phyloP scores from a whole-genome alignment of 257 asterid genomes.

The Forsythia viridissima region DNA sequence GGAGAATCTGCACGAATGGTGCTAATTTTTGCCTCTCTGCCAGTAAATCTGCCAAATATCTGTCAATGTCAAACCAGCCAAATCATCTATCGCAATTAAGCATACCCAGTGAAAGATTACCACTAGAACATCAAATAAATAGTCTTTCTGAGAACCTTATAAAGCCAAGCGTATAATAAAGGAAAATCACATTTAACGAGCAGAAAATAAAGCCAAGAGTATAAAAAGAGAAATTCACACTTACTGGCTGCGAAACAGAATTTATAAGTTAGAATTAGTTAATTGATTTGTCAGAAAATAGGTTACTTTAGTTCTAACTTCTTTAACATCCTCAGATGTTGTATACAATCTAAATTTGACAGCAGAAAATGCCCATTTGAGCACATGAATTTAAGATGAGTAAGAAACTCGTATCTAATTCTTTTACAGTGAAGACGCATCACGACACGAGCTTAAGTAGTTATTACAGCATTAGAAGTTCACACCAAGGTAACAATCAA shows the following conservation, averaged over 20 bases:
- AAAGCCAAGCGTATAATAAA: background rate
- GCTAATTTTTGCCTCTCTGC: constrained; percentile 66
- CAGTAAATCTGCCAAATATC: constrained; percentile 63
- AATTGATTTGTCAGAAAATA: background rate
- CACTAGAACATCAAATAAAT: background rate
- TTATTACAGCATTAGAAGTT: background rate
- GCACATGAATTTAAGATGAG: constrained; percentile 11
- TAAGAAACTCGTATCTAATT: background rate
- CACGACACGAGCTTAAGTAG: background rate
- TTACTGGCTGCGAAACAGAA: background rate
- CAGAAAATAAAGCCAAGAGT: background rate
- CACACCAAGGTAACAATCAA: background rate
- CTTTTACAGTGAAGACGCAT: constrained; percentile 10
- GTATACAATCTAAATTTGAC: background rate
- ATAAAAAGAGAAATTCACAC: background rate
- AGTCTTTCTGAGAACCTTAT: background rate
- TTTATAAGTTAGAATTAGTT: background rate
- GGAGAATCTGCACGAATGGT: constrained; percentile 64
- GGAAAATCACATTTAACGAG: background rate
- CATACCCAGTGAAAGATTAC: background rate
- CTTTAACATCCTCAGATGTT: background rate
- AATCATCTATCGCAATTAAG: constrained; percentile 13
- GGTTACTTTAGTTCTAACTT: background rate
- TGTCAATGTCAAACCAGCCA: constrained; percentile 30
- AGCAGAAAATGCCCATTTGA: background rate